Conservation (phyloP, 1,139 yeast species). For the Oligophagozyma castellii region DNA sequence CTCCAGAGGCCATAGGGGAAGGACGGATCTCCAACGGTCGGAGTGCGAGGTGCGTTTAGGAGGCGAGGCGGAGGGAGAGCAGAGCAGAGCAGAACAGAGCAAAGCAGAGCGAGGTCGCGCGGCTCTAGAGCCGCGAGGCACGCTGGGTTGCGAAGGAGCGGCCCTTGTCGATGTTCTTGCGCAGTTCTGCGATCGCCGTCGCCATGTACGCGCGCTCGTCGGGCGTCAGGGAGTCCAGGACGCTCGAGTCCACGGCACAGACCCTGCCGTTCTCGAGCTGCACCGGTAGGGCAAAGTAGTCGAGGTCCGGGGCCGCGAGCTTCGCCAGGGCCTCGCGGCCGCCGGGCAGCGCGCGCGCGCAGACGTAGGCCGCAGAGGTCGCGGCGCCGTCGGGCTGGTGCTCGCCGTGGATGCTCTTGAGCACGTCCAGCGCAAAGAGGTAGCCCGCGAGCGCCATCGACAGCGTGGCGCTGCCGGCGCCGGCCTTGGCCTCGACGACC, state of each 20-base stretch:
- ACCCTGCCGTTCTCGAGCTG: constrained; percentile 36
- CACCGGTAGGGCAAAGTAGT: constrained; percentile 54
- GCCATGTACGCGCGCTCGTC: constrained; percentile 36
- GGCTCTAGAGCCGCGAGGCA: neutral
- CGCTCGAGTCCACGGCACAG: constrained; percentile 32
- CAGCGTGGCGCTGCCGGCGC: constrained; percentile 66
- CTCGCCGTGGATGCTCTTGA: constrained; percentile 15
- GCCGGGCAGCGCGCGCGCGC: constrained; percentile 44
- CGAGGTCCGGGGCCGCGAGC: constrained; percentile 23
- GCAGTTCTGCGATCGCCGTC: constrained; percentile 41
- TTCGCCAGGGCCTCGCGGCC: constrained; percentile 34
- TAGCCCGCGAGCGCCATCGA: constrained; percentile 72
- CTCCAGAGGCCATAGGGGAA: too few relatives aligned
- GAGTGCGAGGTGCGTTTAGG: too few relatives aligned
- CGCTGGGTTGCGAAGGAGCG: constrained; percentile 46
- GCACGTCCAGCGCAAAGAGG: constrained; percentile 34
- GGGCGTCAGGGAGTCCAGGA: constrained; percentile 30
- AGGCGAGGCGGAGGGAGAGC: neutral
- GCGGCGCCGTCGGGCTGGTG: constrained; percentile 10
- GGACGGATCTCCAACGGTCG: too few relatives aligned
- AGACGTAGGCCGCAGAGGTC: constrained; percentile 38
- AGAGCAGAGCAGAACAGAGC: neutral
- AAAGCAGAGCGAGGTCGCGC: neutral
- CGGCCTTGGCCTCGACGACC: constrained; percentile 53
- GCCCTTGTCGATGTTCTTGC: constrained; percentile 48